A percentile compares a stretch with the other conserved stretches of the same genome.
Evolutionary conservation across 768 basidiomycete species (phyloP).

Genomic region (Hericium coralloides): DNA sequence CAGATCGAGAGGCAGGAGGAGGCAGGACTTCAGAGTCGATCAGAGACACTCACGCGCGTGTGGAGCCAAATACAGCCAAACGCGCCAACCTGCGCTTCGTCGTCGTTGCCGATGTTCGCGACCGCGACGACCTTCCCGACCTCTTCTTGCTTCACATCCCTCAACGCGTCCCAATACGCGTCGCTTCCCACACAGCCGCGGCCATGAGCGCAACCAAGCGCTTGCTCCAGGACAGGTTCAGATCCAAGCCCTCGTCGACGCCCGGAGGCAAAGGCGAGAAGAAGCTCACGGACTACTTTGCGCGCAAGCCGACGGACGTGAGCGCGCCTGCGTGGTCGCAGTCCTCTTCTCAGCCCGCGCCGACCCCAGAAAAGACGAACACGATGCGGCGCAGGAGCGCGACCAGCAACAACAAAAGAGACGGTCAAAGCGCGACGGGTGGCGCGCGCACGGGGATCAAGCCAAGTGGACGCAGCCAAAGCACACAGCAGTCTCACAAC

Average conservation of each 20-base stretch:
- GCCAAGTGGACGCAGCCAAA: background rate
- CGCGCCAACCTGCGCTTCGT: background rate
- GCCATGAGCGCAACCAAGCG: background rate
- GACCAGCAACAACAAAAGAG: background rate
- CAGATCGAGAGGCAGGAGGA: no score
- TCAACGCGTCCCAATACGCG: background rate
- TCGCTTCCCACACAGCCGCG: background rate
- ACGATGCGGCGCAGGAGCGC: background rate
- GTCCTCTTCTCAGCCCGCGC: background rate
- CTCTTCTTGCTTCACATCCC: background rate
- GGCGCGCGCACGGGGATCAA: background rate
- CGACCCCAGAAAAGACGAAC: background rate
- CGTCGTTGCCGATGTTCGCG: background rate
- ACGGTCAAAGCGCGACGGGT: background rate
- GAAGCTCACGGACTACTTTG: background rate
- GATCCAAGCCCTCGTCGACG: background rate
- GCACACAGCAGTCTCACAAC: background rate
- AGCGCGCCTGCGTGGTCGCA: background rate
- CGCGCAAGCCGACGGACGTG: background rate
- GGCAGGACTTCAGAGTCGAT: no score
- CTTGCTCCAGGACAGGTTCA: background rate
- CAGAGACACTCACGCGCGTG: no score
- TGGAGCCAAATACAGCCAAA: background rate
- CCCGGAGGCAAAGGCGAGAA: background rate
- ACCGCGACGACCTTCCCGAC: background rate